A percentile compares a stretch with the other conserved stretches of the same genome.
These are phyloP conservation scores for Fusarium setosum DNA, from an alignment of 2,329 filamentous ascomycete genomes.

Conservation along the genomic window DNA sequence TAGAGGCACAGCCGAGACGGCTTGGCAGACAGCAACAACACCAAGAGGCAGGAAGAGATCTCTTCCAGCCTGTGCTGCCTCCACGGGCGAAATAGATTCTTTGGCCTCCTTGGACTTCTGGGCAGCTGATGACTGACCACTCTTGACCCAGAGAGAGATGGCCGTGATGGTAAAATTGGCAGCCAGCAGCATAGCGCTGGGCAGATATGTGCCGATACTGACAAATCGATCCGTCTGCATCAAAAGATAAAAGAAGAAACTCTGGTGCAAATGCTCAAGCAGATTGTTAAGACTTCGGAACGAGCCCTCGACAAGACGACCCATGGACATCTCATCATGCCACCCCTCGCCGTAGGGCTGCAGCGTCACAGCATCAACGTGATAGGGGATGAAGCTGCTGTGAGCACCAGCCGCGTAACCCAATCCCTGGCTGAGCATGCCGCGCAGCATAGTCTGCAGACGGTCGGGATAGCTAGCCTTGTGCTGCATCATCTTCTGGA, in stretches of 20 bases:
- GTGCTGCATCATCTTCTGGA: constrained; percentile 92
- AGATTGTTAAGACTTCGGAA: constrained; percentile 96
- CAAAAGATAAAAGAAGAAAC: constrained; percentile 98
- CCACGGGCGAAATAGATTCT: constrained; percentile 43
- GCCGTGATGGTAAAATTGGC: constrained; percentile 96
- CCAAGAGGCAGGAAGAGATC: constrained; percentile 79
- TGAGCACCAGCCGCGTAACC: constrained; percentile 92
- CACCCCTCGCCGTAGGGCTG: constrained; percentile 91
- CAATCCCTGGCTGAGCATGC: constrained; percentile 91
- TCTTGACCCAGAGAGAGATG: constrained; percentile 92
- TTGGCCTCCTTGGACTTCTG: constrained; percentile 40
- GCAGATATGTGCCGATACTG: constrained; percentile 96
- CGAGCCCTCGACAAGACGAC: constrained; percentile 87
- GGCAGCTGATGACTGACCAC: constrained; percentile 66
- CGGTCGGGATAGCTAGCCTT: constrained; percentile 83
- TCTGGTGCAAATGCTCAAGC: constrained; percentile 96
- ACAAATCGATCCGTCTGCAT: constrained; percentile 94
- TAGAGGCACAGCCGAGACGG: constrained; percentile 82
- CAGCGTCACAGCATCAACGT: constrained; percentile 94
- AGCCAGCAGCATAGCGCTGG: constrained; percentile 96
- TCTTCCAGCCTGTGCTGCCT: constrained; percentile 59
- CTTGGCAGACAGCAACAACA: constrained; percentile 78
- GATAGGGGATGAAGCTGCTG: constrained; percentile 96
- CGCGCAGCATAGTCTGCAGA: constrained; percentile 87
- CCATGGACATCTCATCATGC: constrained; percentile 98